phyloP scores from a whole-genome alignment of 2,329 filamentous ascomycete species.

The Fusarium anthophilum region DNA sequence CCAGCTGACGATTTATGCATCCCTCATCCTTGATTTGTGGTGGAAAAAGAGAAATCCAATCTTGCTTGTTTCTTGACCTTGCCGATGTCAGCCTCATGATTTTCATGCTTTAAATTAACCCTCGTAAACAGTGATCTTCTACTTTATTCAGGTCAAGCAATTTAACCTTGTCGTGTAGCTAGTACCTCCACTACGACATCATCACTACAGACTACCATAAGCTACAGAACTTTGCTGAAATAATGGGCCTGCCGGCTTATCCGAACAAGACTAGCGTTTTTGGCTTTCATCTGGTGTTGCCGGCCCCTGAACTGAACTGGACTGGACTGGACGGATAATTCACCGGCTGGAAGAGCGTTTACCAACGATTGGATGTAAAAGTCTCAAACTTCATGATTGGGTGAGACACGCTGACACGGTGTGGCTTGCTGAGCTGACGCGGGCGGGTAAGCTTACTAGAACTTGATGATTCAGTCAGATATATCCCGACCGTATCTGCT shows the following conservation, averaged over 20 bases:
- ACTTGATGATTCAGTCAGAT: not conserved
- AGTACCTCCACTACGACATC: not conserved
- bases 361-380: not conserved
- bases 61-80: not conserved
- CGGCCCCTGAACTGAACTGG: not conserved
- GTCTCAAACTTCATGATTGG: not conserved
- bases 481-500: not conserved
- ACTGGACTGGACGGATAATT: not conserved
- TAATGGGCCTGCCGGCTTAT: not conserved
- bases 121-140: not conserved
- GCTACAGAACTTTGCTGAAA: not conserved
- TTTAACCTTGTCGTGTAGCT: not conserved
- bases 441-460: not conserved
- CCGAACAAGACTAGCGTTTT: not conserved
- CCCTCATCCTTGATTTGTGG: not conserved
- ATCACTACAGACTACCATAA: not conserved
- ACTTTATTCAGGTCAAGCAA: not conserved
- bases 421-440: not conserved
- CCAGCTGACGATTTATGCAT: not conserved
- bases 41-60: not conserved
- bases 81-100: not conserved
- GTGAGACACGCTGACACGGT: not conserved
- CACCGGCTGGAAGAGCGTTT: not conserved
- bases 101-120: not conserved
- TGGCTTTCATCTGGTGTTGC: not conserved